Conservation (phyloP, 305 asterid species). For the Solanum hybrid region DNA sequence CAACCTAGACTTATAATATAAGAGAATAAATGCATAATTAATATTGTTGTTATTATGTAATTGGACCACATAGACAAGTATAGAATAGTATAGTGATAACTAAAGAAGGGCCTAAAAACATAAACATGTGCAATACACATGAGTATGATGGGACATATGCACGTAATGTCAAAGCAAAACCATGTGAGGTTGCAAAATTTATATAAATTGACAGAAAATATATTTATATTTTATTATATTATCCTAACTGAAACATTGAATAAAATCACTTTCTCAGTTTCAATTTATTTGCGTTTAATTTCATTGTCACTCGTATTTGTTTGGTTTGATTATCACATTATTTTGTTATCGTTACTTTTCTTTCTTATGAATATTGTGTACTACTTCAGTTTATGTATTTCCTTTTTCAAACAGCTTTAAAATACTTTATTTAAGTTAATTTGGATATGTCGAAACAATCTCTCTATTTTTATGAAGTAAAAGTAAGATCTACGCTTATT, state of each 20-base stretch:
- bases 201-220: constrained; percentile 10
- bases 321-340: not conserved
- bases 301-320: not conserved
- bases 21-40: not conserved
- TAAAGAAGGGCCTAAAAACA: constrained; percentile 21
- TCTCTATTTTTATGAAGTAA: not conserved
- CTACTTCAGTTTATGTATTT: not conserved
- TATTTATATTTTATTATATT: not conserved
- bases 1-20: not conserved
- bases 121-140: constrained; percentile 45
- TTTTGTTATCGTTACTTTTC: not conserved
- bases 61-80: not conserved
- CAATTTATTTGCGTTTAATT: not conserved
- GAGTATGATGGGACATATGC: constrained; percentile 25
- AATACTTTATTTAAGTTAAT: not conserved
- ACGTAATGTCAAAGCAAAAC: constrained; percentile 31
- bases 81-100: not conserved
- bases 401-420: not conserved
- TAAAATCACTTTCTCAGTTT: not conserved
- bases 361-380: not conserved
- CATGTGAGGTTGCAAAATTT: constrained; percentile 31
- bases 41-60: not conserved
- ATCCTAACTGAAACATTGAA: constrained; percentile 4
- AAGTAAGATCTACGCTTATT: no score
- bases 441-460: fast-evolving